These are phyloP conservation scores for Chenopodium album DNA, from an alignment of 148 eudicot species.

Conservation along the genomic window DNA sequence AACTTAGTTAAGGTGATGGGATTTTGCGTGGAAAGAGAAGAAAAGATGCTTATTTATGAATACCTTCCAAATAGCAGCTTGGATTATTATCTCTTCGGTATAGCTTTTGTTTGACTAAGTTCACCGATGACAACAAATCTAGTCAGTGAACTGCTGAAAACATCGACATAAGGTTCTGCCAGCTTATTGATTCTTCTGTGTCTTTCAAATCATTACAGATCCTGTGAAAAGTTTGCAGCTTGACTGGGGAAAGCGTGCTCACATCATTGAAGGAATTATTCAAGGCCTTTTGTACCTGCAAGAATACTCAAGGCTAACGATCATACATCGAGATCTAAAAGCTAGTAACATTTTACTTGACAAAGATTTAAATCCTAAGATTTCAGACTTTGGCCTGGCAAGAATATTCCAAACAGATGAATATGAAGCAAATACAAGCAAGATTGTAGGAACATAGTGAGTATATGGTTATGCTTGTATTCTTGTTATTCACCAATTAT, in stretches of 20 bases:
- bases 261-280: constrained; percentile 41
- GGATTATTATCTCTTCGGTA: constrained; percentile 44
- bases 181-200: neutral
- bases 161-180: too few relatives aligned
- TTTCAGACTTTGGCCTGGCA: constrained; percentile 49
- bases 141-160: neutral
- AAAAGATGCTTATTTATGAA: constrained; percentile 46
- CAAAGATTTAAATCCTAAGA: constrained; percentile 35
- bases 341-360: constrained; percentile 42
- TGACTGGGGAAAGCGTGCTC: constrained; percentile 40
- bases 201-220: constrained; percentile 23
- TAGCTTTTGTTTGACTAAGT: neutral
- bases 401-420: constrained; percentile 40
- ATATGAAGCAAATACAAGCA: constrained; percentile 40
- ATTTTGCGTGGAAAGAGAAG: constrained; percentile 42
- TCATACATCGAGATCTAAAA: constrained; percentile 41
- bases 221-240: constrained; percentile 24
- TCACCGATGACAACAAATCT: neutral
- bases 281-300: constrained; percentile 53
- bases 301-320: constrained; percentile 43
- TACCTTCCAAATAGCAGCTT: constrained; percentile 46
- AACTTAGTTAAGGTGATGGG: constrained; percentile 42
- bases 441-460: constrained; percentile 49
- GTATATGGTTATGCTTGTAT: constrained; percentile 20
- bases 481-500: neutral